Percentiles rank a stretch among this genome's conserved stretches.
These are phyloP conservation scores for Simmondsia chinensis DNA, from an alignment of 148 eudicot species.

Conservation along the genomic window DNA sequence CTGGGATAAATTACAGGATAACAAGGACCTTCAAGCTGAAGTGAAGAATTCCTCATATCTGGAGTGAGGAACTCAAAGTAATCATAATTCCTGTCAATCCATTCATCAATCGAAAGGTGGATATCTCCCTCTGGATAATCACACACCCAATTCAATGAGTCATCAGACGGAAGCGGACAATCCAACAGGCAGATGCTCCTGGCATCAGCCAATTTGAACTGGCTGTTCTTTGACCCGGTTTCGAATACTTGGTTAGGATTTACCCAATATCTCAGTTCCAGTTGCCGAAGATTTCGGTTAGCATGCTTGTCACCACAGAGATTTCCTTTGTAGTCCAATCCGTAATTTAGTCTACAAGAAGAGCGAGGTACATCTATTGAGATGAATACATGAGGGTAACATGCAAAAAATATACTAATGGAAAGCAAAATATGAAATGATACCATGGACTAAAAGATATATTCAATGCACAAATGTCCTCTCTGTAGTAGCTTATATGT, in stretches of 20 bases:
- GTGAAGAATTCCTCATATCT: slow-evolving; percentile 72
- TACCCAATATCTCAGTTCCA: slow-evolving; percentile 82
- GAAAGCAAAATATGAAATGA: no score
- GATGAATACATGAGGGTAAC: no score
- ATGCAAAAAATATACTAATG: no score
- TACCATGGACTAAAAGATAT: no score
- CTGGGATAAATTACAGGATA: slow-evolving; percentile 96
- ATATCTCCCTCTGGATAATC: slow-evolving; percentile 97
- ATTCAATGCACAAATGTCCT: no score
- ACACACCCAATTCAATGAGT: slow-evolving; percentile 90
- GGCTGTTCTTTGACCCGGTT: slow-evolving; percentile 55
- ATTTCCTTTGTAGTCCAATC: slow-evolving; percentile 92
- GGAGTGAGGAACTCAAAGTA: slow-evolving; percentile 88
- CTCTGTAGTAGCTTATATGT: no score
- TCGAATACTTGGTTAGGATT: slow-evolving; percentile 93
- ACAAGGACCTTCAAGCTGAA: slow-evolving; percentile 97
- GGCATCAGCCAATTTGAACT: slow-evolving; percentile 65
- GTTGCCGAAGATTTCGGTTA: slow-evolving; percentile 56
- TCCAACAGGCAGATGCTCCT: slow-evolving; percentile 86
- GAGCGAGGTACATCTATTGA: no score
- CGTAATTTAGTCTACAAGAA: slow-evolving; percentile 61
- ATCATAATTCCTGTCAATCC: slow-evolving; percentile 87
- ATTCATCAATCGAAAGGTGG: slow-evolving; percentile 53
- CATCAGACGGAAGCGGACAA: slow-evolving; percentile 86
- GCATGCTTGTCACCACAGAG: slow-evolving; percentile 83